Evolutionary conservation across 805 yeast species (phyloP).

Genomic region (Candida tibetensis): DNA sequence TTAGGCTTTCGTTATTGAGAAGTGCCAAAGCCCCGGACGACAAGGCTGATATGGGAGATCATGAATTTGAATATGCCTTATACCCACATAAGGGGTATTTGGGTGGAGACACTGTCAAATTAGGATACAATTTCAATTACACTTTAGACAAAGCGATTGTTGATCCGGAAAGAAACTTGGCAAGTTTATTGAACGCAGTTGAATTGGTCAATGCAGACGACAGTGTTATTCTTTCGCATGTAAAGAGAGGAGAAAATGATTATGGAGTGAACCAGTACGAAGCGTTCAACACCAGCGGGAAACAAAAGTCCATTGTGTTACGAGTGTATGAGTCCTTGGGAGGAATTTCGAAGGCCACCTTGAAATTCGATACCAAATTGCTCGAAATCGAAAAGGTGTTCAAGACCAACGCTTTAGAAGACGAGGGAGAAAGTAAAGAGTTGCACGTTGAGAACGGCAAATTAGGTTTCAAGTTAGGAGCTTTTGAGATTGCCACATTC

Average conservation of each 20-base stretch:
- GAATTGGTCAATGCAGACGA: slow-evolving; percentile 40
- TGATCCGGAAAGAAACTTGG: slow-evolving; percentile 11
- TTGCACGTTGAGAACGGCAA: slow-evolving; percentile 37
- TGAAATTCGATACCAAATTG: slow-evolving; percentile 38
- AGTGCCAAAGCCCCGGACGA: slow-evolving; percentile 95
- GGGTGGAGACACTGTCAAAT: slow-evolving; percentile 60
- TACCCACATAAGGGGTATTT: slow-evolving; percentile 78
- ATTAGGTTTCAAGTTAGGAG: slow-evolving; percentile 50
- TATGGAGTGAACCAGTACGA: slow-evolving; percentile 45
- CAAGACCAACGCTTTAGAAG: slow-evolving; percentile 61
- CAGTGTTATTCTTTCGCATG: slow-evolving; percentile 62
- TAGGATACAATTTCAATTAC: slow-evolving; percentile 80
- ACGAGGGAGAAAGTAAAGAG: slow-evolving; percentile 36
- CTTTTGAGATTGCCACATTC: slow-evolving; percentile 76
- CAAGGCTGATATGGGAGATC: slow-evolving; percentile 90
- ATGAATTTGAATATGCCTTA: slow-evolving; percentile 77
- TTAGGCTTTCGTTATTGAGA: slow-evolving; percentile 82
- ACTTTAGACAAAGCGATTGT: slow-evolving; percentile 22
- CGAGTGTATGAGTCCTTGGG: slow-evolving; percentile 89
- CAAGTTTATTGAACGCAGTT: slow-evolving; percentile 18
- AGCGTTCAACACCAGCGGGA: slow-evolving; percentile 44
- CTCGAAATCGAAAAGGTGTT: slow-evolving; percentile 46
- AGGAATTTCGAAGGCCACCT: slow-evolving; percentile 58
- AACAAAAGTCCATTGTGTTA: slow-evolving; percentile 53
- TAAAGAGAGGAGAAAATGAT: slow-evolving; percentile 90